Conservation (phyloP, 2,329 filamentous ascomycete species). For the Capronia americana region DNA sequence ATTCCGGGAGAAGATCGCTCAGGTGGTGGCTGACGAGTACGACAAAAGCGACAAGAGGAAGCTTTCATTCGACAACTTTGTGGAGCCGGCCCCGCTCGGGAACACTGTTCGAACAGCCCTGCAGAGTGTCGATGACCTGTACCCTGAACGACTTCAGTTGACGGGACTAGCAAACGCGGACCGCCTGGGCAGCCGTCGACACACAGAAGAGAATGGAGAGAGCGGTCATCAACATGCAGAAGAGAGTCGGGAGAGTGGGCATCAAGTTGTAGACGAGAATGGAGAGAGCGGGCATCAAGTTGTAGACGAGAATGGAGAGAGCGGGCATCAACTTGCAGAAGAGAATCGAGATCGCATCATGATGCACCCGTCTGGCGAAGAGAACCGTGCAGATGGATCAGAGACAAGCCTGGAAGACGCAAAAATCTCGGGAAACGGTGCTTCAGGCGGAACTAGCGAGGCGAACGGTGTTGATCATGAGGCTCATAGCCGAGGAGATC, state of each 20-base stretch:
- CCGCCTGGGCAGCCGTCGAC: background rate
- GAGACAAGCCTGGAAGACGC: constrained; percentile 5
- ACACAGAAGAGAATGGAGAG: background rate
- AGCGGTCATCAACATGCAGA: background rate
- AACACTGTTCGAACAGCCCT: constrained; percentile 74
- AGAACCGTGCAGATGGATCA: constrained; percentile 5
- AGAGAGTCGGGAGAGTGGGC: constrained; percentile 20
- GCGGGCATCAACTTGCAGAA: background rate
- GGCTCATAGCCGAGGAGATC: background rate
- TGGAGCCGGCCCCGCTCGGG: constrained; percentile 61
- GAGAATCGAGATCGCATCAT: constrained; percentile 24
- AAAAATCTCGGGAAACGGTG: constrained; percentile 8
- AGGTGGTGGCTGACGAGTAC: constrained; percentile 70
- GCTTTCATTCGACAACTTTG: constrained; percentile 70
- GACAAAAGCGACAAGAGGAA: constrained; percentile 52
- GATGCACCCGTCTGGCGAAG: constrained; percentile 24
- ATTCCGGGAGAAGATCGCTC: constrained; percentile 68
- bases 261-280: no score
- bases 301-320: background rate
- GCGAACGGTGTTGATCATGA: background rate
- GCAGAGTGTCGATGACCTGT: constrained; percentile 87
- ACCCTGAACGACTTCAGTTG: constrained; percentile 66
- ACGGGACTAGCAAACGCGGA: background rate
- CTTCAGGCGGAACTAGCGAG: background rate
- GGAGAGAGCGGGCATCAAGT: background rate